Evolutionary conservation across 768 basidiomycete genomes (phyloP), one percentile per base, ranked within the genome.

Genomic region (Mycena latifolia): DNA sequence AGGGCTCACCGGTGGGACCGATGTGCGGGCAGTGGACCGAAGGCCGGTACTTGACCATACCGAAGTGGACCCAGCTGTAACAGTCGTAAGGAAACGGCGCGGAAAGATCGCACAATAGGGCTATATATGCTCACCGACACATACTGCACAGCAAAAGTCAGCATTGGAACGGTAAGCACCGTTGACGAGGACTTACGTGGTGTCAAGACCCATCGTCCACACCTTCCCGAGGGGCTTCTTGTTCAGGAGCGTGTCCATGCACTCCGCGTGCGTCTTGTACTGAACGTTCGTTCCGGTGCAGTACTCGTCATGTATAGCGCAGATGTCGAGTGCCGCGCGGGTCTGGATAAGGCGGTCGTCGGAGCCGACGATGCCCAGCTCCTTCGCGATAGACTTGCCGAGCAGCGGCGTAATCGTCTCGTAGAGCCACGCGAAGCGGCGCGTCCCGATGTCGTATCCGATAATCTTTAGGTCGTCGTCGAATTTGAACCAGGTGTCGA

Each of bases 401-500:
- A n/a, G n/a, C n/a, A n/a, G n/a, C n/a, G n/a, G n/a, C n/a, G n/a
- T n/a, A n/a, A n/a, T n/a, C n/a, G n/a, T n/a, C n/a, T n/a, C n/a
- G n/a, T n/a, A n/a, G n/a, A n/a, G n/a, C n/a, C n/a, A n/a, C n/a
- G n/a, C n/a, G n/a, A n/a, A n/a, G n/a, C n/a, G n/a, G n/a, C n/a
- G n/a, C n/a, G 41, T 55, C 55, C 27, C 28, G 27, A 55, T 55
- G 11, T 55, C 55, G 55, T 55, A 55, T 28, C 55, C 55, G 28
- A 55, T 43, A 43, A 46, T 43, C 55, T 57, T 46, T 28, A 57
- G 55, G 27, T 57, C 31, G 45, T 57, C 55, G 29, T 57, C 45
- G 43, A 46, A 57, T 29, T 43, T 43, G 55, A 57, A 57, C 55
- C 55, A 57, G n/a, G 43, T 57, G 55, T 57, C 55, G 28, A 57